Evolutionary conservation across 257 asterid genomes (phyloP).

Genomic region (Coffea eugenioides): DNA sequence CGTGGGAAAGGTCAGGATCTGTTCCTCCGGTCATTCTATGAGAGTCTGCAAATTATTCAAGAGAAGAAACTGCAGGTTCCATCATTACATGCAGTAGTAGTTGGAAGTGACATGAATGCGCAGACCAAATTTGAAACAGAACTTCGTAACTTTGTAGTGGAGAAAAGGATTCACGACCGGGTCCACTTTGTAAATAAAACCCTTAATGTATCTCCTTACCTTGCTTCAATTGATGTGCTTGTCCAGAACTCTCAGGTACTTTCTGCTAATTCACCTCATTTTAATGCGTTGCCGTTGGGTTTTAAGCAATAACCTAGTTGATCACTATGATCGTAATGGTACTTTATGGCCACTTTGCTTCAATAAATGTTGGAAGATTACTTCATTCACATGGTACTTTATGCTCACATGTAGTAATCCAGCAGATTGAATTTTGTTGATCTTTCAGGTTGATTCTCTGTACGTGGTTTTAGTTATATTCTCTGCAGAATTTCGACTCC

Average conservation of each 20-base stretch:
- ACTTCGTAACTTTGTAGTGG: conserved; percentile 63
- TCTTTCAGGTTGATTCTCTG: no score
- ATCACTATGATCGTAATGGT: no score
- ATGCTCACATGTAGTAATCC: no score
- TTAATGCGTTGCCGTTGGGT: neutral
- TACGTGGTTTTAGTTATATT: neutral
- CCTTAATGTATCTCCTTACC: conserved; percentile 85
- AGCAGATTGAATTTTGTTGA: no score
- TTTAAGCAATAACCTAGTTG: no score
- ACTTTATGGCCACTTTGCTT: no score
- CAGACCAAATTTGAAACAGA: conserved; percentile 86
- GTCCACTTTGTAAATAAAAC: conserved; percentile 94
- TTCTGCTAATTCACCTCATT: neutral
- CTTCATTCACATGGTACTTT: no score
- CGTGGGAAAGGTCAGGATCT: conserved; percentile 98
- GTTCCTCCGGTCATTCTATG: conserved; percentile 71
- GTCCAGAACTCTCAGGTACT: conserved; percentile 97
- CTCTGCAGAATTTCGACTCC: neutral
- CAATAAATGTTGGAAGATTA: no score
- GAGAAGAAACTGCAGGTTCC: conserved; percentile 67
- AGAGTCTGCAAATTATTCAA: conserved; percentile 62
- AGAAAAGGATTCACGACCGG: conserved; percentile 57
- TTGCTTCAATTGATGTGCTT: conserved; percentile 91
- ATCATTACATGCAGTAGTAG: conserved; percentile 77
- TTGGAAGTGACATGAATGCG: conserved; percentile 86